Conservation (phyloP, 176 grass and related monocot species). For the Lolium multiflorum region DNA sequence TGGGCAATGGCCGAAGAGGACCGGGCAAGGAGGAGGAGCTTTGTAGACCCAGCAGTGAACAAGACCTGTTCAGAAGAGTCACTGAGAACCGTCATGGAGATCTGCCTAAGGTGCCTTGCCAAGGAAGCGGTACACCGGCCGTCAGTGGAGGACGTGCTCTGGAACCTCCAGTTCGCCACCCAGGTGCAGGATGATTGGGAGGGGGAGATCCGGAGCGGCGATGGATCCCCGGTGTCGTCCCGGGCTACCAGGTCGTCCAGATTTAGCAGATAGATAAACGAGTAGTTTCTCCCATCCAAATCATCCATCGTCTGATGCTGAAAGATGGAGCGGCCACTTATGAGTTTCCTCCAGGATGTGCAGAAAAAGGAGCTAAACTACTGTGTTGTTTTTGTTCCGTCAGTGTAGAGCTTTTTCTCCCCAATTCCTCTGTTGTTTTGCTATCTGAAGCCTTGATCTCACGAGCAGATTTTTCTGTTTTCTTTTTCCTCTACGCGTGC, state of each 20-base stretch:
- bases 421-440: neutral
- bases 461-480: neutral
- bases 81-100: conserved; percentile 80
- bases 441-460: neutral
- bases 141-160: conserved; percentile 90
- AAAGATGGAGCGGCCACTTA: neutral
- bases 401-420: neutral
- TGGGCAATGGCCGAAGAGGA: conserved; percentile 70
- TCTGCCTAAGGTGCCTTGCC: conserved; percentile 81
- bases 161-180: conserved; percentile 96
- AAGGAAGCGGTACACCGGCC: conserved; percentile 84
- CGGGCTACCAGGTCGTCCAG: conserved; percentile 28
- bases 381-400: neutral
- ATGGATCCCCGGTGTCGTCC: conserved; percentile 60
- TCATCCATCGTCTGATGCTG: conserved; percentile 6
- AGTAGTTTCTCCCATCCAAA: conserved; percentile 26
- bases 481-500: neutral
- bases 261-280: conserved; percentile 44
- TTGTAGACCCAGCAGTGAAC: conserved; percentile 65
- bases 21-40: conserved; percentile 62
- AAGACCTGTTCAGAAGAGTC: conserved; percentile 80
- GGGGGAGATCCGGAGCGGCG: conserved; percentile 62
- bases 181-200: conserved; percentile 88
- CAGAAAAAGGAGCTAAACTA: neutral
- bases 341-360: neutral